These are phyloP conservation scores for Carex littledalei DNA, from an alignment of 176 grass and related monocot species.

Conservation along the genomic window DNA sequence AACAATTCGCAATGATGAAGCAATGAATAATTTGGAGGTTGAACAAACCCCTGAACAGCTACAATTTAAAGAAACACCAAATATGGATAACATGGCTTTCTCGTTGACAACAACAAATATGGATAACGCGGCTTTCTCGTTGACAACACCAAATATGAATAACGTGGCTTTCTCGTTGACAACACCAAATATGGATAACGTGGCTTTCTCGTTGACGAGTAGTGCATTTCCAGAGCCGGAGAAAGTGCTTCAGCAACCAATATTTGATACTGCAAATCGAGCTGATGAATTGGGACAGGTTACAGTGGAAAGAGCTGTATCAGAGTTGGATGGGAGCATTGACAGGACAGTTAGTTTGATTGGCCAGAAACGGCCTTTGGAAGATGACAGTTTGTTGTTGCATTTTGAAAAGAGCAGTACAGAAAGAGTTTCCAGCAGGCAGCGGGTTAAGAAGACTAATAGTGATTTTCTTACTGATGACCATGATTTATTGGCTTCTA, in stretches of 20 bases:
- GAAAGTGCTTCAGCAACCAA: slow-evolving; percentile 67
- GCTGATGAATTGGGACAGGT: slow-evolving; percentile 68
- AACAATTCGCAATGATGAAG: slow-evolving; percentile 25
- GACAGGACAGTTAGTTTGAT: slow-evolving; percentile 66
- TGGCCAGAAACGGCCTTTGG: slow-evolving; percentile 67
- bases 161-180: slow-evolving; percentile 25
- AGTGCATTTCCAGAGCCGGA: slow-evolving; percentile 67
- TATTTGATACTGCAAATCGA: slow-evolving; percentile 31
- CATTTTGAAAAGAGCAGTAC: slow-evolving; percentile 56
- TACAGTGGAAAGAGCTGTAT: slow-evolving; percentile 70
- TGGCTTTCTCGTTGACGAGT: slow-evolving; percentile 21
- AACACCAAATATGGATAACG: slow-evolving; percentile 31
- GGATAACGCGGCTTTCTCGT: no score
- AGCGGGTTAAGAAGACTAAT: slow-evolving; percentile 42
- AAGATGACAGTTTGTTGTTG: slow-evolving; percentile 50
- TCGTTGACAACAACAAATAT: not conserved
- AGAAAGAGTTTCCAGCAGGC: slow-evolving; percentile 53
- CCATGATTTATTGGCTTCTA: slow-evolving; percentile 85
- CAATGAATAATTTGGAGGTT: slow-evolving; percentile 21
- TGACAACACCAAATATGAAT: slow-evolving; percentile 25
- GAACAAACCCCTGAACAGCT: slow-evolving; percentile 34
- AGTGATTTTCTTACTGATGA: slow-evolving; percentile 56
- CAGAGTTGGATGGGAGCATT: slow-evolving; percentile 85
- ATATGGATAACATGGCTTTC: slow-evolving; percentile 33
- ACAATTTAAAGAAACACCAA: slow-evolving; percentile 24